Base-by-base conservation (phyloP, 179 eudicot genomes). In the Silene vulgaris region DNA sequence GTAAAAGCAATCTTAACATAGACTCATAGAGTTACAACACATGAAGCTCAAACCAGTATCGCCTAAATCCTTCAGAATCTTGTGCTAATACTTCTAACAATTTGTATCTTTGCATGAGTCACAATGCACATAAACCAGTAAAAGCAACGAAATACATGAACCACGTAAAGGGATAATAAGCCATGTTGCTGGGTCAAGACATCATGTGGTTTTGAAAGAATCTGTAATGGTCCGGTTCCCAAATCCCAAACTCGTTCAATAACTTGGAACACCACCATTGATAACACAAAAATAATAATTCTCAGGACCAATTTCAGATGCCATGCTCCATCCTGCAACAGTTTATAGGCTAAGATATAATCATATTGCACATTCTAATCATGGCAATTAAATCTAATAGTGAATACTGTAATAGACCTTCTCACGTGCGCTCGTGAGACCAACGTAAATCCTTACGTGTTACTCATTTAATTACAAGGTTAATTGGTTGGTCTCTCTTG, bases 321-420 rank as follows among this genome's bases (percentile, higher is more conserved):
- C 43, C 73, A 4, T 52, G 64, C 75, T 81, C 76, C 72, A 77
- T 74, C 84, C 84, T 81, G 81, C 32, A 74, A 43, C 5, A 75
- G 73, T 62, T 29, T 28, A 72, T 59, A 37, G 62, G 71, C 21
- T 12, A 43, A 8, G 29, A 20, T 37, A 35, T 8, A 62, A 62
- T 4, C 56, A 62, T 71, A 7, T 37, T 43, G 50, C 23, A 75
- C 0, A 8, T 43, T 67, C 40, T 11, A 67, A 57, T 37, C 2
- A 48, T 63, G 35, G 30, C 30, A 62, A 29, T 23, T 63, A 66
- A 8, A n/a, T 13, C 17, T 13, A 13, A 4, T 52, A 40, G 45
- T 37, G 45, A 37, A 8, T 8, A 8, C 1, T 40, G 48, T 7
- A 40, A 0, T 3, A 52, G 17, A 52, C 57, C n/a, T 52, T 52